A percentile compares a stretch with the other conserved stretches of the same genome.
phyloP scores from a whole-genome alignment of 2,329 filamentous ascomycete genomes.

The Chaetomiaceae sp. region DNA sequence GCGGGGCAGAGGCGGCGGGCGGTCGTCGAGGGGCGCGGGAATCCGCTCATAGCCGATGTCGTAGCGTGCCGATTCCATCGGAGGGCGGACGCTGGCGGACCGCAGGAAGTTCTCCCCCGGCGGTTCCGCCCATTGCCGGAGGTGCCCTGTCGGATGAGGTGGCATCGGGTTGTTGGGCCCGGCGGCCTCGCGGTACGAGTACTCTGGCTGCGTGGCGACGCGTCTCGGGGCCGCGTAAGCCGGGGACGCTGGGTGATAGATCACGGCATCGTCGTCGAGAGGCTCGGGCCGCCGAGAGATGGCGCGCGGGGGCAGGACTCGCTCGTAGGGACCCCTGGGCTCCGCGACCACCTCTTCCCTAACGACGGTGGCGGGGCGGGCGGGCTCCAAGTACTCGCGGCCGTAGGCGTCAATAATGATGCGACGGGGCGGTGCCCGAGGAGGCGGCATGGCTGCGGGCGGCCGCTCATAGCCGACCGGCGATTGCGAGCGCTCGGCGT shows the following conservation, averaged over 20 bases:
- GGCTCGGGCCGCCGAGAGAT: constrained; percentile 47
- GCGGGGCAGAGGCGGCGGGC: constrained; percentile 31
- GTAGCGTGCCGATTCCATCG: constrained; percentile 30
- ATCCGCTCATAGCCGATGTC: constrained; percentile 25
- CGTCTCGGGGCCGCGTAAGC: constrained; percentile 46
- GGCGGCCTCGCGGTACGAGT: constrained; percentile 52
- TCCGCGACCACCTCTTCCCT: constrained; percentile 53
- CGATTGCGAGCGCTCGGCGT: constrained; percentile 47
- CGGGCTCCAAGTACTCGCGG: constrained; percentile 66
- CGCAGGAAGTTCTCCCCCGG: constrained; percentile 49
- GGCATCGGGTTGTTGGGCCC: constrained; percentile 38
- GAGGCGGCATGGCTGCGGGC: constrained; percentile 47
- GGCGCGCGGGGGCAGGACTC: constrained; percentile 45
- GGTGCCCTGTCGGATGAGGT: constrained; percentile 42
- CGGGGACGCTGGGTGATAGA: constrained; percentile 51
- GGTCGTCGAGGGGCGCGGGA: constrained; percentile 38
- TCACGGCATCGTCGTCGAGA: constrained; percentile 46
- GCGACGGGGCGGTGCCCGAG: constrained; percentile 53
- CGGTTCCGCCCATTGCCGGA: constrained; percentile 44
- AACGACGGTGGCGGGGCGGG: constrained; percentile 36
- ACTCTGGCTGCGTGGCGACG: constrained; percentile 61
- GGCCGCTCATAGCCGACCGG: constrained; percentile 42
- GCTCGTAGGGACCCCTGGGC: constrained; percentile 52
- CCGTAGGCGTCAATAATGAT: constrained; percentile 81
- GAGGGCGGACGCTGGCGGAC: constrained; percentile 51